Base-by-base conservation (phyloP, 768 basidiomycete species). In the Cystofilobasidium bisporidii region DNA sequence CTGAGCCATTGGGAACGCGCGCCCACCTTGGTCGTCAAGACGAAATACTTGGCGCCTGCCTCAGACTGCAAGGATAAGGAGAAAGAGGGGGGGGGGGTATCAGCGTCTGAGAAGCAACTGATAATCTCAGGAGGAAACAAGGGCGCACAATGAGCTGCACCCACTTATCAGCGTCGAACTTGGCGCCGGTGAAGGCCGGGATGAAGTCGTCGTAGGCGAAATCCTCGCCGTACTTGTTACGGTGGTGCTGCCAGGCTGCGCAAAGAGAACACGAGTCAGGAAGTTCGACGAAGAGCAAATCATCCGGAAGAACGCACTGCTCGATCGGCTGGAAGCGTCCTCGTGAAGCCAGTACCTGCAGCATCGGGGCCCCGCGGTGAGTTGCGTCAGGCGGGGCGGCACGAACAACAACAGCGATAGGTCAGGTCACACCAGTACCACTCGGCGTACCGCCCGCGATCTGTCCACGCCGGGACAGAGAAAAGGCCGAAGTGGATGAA, bases 11-110 rank as follows among this genome's bases (percentile, higher is more conserved):
- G 15, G 33, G 2, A 75, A 17, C 6, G 5, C 20, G 17, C n/a
- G n/a, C n/a, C n/a, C 14, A 56, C 53, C 53, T 80, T 68, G 20
- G 83, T 81, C 10, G 82, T 82, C 41, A 83, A 75, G 26, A 85
- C 83, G 69, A 85, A 84, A 69, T 85, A 85, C 71, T 83, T 84
- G 1, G 84, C 84, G 2, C 84, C 84, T 0, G 83, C 81, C 36
- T 78, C 77, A 48, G 81, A 40, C 64, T 65, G 64, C 12, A 0
- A 2, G 5, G 30, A 48, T 22, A 1, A 41, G 26, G 0, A 40
- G 22, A 18, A 47, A 48, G 20, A 28, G n/a, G 22, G 24, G 0
- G 17, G 6, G 8, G 17, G n/a, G 28, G 53, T 65, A 6, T 33
- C 1, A 1, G n/a, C 12, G 33, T 36, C 6, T 36, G 36, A 12